These are phyloP conservation scores for Chlorophyllum brunneum DNA, from an alignment of 768 basidiomycete species.

Conservation along the genomic window DNA sequence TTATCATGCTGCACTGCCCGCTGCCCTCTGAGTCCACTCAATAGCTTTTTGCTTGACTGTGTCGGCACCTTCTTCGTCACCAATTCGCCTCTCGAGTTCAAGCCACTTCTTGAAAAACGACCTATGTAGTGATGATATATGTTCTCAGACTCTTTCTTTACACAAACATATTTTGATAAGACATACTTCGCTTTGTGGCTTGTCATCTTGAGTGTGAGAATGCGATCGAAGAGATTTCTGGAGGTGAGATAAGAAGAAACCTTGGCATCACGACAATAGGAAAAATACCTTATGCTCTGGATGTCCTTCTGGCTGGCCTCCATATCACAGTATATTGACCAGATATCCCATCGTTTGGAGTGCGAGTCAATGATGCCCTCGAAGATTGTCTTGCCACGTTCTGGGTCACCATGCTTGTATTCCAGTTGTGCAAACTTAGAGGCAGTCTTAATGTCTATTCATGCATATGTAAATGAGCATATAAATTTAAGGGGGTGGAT, in stretches of 20 bases:
- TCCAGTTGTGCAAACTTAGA: constrained; percentile 94
- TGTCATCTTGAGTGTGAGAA: constrained; percentile 82
- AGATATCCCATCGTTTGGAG: constrained; percentile 91
- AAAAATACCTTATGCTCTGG: constrained; percentile 64
- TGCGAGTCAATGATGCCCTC: constrained; percentile 96
- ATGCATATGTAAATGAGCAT: neutral
- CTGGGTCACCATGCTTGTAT: constrained; percentile 90
- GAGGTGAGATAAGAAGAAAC: neutral
- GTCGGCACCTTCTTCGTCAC: constrained; percentile 80
- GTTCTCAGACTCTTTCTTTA: constrained; percentile 6
- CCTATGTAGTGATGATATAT: constrained; percentile 34
- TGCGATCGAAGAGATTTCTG: constrained; percentile 85
- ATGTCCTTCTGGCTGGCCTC: constrained; percentile 80
- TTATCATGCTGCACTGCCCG: constrained; percentile 21
- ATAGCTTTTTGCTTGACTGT: constrained; percentile 85
- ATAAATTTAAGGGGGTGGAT: neutral
- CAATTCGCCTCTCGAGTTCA: constrained; percentile 78
- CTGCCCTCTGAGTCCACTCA: constrained; percentile 72
- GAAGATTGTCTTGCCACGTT: constrained; percentile 93
- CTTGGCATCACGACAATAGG: neutral
- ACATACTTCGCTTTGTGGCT: constrained; percentile 93
- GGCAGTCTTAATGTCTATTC: constrained; percentile 88
- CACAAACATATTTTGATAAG: constrained; percentile 1
- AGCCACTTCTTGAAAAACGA: constrained; percentile 99
- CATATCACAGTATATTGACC: constrained; percentile 98